Base-by-base conservation (phyloP, 768 basidiomycete species). In the Lentinula aciculospora region DNA sequence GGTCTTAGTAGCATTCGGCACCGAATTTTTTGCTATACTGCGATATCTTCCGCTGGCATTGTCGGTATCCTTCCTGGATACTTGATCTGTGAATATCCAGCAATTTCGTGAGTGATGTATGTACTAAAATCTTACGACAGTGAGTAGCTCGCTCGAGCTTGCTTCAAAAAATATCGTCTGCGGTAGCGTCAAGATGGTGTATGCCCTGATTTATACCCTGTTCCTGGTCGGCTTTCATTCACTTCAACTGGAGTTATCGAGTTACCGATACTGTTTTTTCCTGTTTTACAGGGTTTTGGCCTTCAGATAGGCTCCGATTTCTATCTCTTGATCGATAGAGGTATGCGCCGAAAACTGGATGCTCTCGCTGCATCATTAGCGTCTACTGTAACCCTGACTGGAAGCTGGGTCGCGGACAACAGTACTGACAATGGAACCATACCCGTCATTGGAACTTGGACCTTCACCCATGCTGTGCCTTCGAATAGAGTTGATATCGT, bases 21-120 rank as follows among this genome's bases (percentile, higher is more conserved):
- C 50, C 80, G 85, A 49, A 78, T 89, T 50, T 96, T 97, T 71
- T 97, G 94, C 68, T 97, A 95, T 67, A 88, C 91, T 2, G 89
- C 94, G 3, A 88, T 96, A 58, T 94, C 94, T 0, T 93, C 91
- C 7, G 80, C 92, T 51, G 86, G 85, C 25, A 90, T 95, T 56
- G 89, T 95, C 31, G 85, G 90, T 36, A 93, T 96, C 60, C 79
- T 95, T 45, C 93, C 93, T n/a, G 93, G 91, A 1, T 94, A 88
- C 70, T 78, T 92, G 50, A 89, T 92, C 59, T 68, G 90, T 90
- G 67, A 58, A 86, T 73, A 10, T 45, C 39, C 42, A n/a, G n/a
- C 34, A 32, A 28, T 53, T 39, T 23, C 34, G 28, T 25, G 34
- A 44, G 49, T 29, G 34, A 49, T 31, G 25, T 36, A 53, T 58